Evolutionary conservation across 208 protist species (phyloP), one percentile per base, ranked within the genome.

Genomic region (Novymonas esmeraldas): DNA sequence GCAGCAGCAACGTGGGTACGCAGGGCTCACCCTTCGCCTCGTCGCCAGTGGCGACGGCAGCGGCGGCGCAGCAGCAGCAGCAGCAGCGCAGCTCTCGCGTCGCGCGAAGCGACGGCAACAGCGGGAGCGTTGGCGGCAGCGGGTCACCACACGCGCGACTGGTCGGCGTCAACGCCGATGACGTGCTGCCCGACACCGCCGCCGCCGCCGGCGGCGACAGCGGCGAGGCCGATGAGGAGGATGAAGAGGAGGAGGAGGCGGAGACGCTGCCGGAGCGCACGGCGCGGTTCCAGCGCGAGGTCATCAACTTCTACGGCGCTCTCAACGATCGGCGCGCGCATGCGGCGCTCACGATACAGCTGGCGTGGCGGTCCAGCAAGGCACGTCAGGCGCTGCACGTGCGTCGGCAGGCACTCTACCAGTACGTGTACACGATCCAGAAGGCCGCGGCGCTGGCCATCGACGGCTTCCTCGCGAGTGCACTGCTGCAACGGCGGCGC

Each of bases 381-480:
- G 85, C 89, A 6, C 77, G 84, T 0, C 39, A 66, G 18, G 76
- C 52, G 6, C 68, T 95, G 41, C 56, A 80, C 39, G 42, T 57
- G 14, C 81, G 84, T 6, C 86, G 78, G 34, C 89, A 95, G 65
- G 26, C 82, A 33, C 68, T 95, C 18, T 95, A 92, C 62, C 38
- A 42, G 2, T 64, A 73, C 42, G 66, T 95, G 11, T 91, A 91
- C 63, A 51, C 61, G 3, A 67, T 70, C 18, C 89, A 95, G 64
- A 85, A 89, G 58, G 84, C 84, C 0, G 87, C 87, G 9, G 80
- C 76, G 2, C 64, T 85, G 22, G 87, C 84, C 36, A 82, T 93
- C 28, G 74, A 82, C 1, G 77, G 87, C 2, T 64, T 88, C 16
- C 46, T 79, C 36, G 44, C 65, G 42, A 36, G 81, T 26, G 42